Evolutionary conservation across 2,329 filamentous ascomycete genomes (phyloP).

Genomic region (Neopestalotiopsis clavispora): DNA sequence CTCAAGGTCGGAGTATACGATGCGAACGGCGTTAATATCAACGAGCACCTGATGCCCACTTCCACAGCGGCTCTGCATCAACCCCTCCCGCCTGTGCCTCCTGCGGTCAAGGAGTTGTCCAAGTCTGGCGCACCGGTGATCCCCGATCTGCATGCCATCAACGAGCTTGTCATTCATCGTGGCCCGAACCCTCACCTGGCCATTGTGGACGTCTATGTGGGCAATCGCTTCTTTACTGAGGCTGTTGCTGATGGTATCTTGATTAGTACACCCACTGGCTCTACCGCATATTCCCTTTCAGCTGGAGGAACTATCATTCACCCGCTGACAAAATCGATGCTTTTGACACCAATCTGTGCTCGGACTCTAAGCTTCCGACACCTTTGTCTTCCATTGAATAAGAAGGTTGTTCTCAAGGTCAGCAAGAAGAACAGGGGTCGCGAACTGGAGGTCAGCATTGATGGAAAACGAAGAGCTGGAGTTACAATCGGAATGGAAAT

Average conservation of each 20-base stretch:
- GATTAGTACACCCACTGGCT: slow-evolving; percentile 90
- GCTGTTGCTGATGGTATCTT: slow-evolving; percentile 95
- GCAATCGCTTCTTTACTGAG: slow-evolving; percentile 87
- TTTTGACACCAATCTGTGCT: slow-evolving; percentile 93
- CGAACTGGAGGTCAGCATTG: slow-evolving; percentile 80
- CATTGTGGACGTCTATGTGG: slow-evolving; percentile 89
- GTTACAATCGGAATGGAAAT: slow-evolving; percentile 82
- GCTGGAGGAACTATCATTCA: slow-evolving; percentile 93
- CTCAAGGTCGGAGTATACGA: slow-evolving; percentile 87
- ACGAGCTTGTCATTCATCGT: slow-evolving; percentile 92
- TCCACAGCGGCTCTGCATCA: slow-evolving; percentile 49
- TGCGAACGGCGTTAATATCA: slow-evolving; percentile 65
- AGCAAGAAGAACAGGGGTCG: slow-evolving; percentile 80
- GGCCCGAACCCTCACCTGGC: slow-evolving; percentile 89
- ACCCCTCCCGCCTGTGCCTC: slow-evolving; percentile 35
- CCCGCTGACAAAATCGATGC: slow-evolving; percentile 83
- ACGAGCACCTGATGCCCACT: slow-evolving; percentile 53
- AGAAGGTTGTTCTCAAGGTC: slow-evolving; percentile 79
- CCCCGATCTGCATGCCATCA: slow-evolving; percentile 74
- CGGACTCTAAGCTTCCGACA: slow-evolving; percentile 91
- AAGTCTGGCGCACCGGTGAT: slow-evolving; percentile 28
- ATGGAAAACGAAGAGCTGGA: slow-evolving; percentile 72
- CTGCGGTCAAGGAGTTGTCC: slow-evolving; percentile 12
- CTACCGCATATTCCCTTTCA: slow-evolving; percentile 93
- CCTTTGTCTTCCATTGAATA: slow-evolving; percentile 85